Base-by-base conservation (phyloP, 805 yeast species). In the Scheffersomyces coipomensis region DNA sequence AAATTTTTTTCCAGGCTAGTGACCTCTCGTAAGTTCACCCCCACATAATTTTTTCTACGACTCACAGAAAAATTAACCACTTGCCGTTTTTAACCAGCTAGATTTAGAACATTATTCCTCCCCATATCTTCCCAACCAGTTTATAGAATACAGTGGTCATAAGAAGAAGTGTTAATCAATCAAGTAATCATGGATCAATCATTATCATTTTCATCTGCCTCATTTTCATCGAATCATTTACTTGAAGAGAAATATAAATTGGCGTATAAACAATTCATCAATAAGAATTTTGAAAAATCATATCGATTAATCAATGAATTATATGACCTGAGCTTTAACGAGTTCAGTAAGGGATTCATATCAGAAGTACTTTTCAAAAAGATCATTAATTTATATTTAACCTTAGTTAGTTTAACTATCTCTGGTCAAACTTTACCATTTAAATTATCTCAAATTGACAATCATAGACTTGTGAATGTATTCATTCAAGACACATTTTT, bases 201-300 rank as follows among this genome's bases (percentile, higher is more conserved):
- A 27, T 18, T 27, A 27, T 27, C 30, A 15, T 27, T 27, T 7
- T 27, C 30, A 5, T 27, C 30, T 13, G 30, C 16, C 3, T 23
- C 26, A 21, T 33, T 33, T 17, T 19, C 35, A 12, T 23, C 26
- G 8, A 16, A 33, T 16, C 5, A n/a, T 10, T 7, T 33, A 15
- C 4, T 52, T 18, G 53, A 50, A 22, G 43, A 48, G 13, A 46
- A 41, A 19, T 69, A 66, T 43, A 54, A 59, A 36, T 45, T 68
- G 34, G 62, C 74, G 2, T 50, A 65, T 42, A 69, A 69, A 48
- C 53, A 53, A 35, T 69, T 69, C 49, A 55, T 64, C 50, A 68
- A 66, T 45, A 66, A 60, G 48, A 58, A 65, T 45, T 56, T 67
- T 30, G 52, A 45, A 4, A 54, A 57, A 35, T 67, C 73, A 9